Conservation (phyloP, 345 rosid genomes). For the Eutrema yunnanense region DNA sequence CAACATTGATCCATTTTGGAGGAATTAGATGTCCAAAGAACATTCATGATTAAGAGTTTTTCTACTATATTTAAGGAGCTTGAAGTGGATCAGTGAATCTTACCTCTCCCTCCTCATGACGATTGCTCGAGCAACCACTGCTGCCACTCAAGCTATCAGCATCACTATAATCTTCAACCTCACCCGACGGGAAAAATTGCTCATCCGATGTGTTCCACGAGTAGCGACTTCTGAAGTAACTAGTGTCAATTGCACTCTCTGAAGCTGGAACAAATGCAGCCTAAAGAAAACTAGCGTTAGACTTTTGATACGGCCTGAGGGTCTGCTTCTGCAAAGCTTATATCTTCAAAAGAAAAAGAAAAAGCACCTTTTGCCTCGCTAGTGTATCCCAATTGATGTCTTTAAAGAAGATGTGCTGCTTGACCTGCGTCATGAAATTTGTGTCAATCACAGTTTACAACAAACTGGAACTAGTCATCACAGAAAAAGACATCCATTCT, state of each 20-base stretch:
- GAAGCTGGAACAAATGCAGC: conserved; percentile 97
- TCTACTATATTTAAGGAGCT: background rate
- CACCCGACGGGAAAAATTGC: conserved; percentile 58
- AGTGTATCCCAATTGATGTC: conserved; percentile 96
- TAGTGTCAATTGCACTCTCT: conserved; percentile 92
- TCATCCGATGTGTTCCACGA: conserved; percentile 82
- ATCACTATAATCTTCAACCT: conserved; percentile 81
- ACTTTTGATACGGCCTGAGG: background rate
- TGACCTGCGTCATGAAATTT: conserved; percentile 53
- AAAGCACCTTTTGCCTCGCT: conserved; percentile 85
- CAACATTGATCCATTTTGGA: conserved; percentile 11
- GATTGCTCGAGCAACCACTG: conserved; percentile 77
- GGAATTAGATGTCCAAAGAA: background rate
- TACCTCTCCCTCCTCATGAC: conserved; percentile 87
- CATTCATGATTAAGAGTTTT: conserved; percentile 1
- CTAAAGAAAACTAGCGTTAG: conserved; percentile 37
- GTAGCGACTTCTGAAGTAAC: conserved; percentile 96
- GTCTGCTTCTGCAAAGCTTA: background rate
- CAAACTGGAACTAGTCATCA: background rate
- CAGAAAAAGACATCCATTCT: conserved; percentile 16
- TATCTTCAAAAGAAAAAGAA: background rate
- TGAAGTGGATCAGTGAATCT: background rate
- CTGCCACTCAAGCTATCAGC: conserved; percentile 85
- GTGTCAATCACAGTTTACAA: background rate
- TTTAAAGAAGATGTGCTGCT: conserved; percentile 86